These are phyloP conservation scores for Clitoria ternatea DNA, from an alignment of 306 rosid species.

Conservation along the genomic window DNA sequence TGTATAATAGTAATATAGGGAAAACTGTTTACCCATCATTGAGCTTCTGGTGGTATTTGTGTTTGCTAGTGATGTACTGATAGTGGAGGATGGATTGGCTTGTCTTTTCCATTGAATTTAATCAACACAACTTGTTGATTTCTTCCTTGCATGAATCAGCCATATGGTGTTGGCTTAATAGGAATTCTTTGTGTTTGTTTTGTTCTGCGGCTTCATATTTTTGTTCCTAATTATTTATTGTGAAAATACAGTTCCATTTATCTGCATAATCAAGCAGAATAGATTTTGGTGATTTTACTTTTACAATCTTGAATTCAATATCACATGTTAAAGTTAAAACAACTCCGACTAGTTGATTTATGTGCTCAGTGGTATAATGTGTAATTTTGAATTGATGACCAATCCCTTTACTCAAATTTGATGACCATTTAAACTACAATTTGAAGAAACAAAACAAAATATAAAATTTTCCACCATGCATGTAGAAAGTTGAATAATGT, in stretches of 20 bases:
- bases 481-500: neutral
- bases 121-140: slow-evolving; percentile 9
- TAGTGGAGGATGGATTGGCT: slow-evolving; percentile 14
- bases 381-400: too few species aligned
- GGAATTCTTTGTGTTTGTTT: neutral
- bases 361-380: too few species aligned
- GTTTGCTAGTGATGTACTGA: neutral
- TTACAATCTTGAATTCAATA: neutral
- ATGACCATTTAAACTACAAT: too few species aligned
- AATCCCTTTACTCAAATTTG: too few species aligned
- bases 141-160: neutral
- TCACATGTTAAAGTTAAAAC: too few species aligned
- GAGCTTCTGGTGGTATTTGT: slow-evolving; percentile 9
- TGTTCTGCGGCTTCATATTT: neutral
- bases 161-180: neutral
- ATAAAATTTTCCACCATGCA: neutral
- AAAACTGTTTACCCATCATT: slow-evolving; percentile 18
- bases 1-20: slow-evolving; percentile 20
- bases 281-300: neutral
- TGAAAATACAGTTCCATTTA: neutral
- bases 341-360: too few species aligned
- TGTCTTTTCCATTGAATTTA: slow-evolving; percentile 14
- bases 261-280: neutral
- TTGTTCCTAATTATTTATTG: neutral
- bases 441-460: neutral